Evolutionary conservation across 1,284 basidiomycete species (phyloP), one percentile per base, ranked within the genome.

Genomic region (Rhodotorula sp.): DNA sequence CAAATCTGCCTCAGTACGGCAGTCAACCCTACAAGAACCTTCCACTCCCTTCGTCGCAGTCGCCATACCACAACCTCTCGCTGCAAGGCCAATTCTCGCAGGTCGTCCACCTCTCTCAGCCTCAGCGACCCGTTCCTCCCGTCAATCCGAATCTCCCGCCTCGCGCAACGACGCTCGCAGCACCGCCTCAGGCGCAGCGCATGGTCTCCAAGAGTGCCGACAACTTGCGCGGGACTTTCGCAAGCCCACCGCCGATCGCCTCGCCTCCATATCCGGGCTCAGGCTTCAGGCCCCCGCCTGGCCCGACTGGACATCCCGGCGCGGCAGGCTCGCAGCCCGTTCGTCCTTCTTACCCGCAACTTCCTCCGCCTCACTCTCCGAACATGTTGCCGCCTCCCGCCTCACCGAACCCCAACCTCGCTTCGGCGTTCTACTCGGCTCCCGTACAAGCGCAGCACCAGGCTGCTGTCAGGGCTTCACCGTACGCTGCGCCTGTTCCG

Each of bases 31-130:
- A 66, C 64, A 62, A 67, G 46, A 70, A 68, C 57, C 59, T 72
- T 20, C 62, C 68, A 4, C 58, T 67, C 7, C 64, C 66, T 1
- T 48, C 57, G 2, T 11, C 24, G 17, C 47, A 54, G 32, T 58
- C 66, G 20, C 68, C 66, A 29, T 73, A 70, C 64, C 72, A 73
- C 68, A 73, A 73, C 56, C 61, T 73, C 6, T 54, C 64, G 11
- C 64, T 73, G 4, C 72, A 71, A 47, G 22, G 47, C 5, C 70
- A 63, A 36, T 62, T 44, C 39, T 10, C n/a, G 59, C 44, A 49
- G 20, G 34, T 72, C 51, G 49, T 58, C 34, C 44, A 67, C 49
- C 30, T 58, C 11, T 52, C 56, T 27, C 56, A 59, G 27, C 58
- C 46, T 9, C 30, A 20, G 46, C 58, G 58, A 44, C 39, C 39